Evolutionary conservation across 2,329 filamentous ascomycete genomes (phyloP), one percentile per base, ranked within the genome.

Genomic region (Neonectria magnoliae): DNA sequence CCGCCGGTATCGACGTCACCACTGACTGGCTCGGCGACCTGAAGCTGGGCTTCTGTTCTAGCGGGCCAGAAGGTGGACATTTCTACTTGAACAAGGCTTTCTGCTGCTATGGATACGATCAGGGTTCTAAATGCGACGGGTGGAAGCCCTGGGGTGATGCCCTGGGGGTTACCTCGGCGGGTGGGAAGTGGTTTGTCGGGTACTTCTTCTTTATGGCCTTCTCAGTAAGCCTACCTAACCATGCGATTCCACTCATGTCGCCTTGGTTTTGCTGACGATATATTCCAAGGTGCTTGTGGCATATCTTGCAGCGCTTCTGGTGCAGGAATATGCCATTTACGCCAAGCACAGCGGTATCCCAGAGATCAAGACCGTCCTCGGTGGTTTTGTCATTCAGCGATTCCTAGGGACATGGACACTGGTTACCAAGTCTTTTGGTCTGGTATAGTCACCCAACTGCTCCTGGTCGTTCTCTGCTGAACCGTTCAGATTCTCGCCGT

Each of bases 341-440:
- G 95, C 95, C 52, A 95, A 92, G 77, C 95, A 98, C 76, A 97
- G 93, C 77, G 95, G 95, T 80, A 98, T 99, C 71, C 94, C 95
- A 6, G 95, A 99, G 82, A 97, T 99, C 81, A 99, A 99, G 84
- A 98, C 94, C 3, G 88, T 99, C 9, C 82, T 99, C 58, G 95
- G 95, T 44, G 95, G 95, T 6, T 98, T 98, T 77, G 91, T 99
- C 33, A 98, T 99, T 66, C 87, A 90, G 65, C 88, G 90, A 64
- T 97, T 98, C 73, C 84, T 98, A 75, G 93, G 94, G 10, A 84
- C 85, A 33, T 98, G 94, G 94, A 98, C 95, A 1, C 82, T 98
- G 75, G 79, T 93, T 31, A 94, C 94, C 60, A 98, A 98, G 77
- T 97, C 94, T 2, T 79, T 98, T 47, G 96, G 96, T 29, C 80